Conservation (phyloP, 2,329 filamentous ascomycete species). For the Cylindrodendrum hubeiense region DNA sequence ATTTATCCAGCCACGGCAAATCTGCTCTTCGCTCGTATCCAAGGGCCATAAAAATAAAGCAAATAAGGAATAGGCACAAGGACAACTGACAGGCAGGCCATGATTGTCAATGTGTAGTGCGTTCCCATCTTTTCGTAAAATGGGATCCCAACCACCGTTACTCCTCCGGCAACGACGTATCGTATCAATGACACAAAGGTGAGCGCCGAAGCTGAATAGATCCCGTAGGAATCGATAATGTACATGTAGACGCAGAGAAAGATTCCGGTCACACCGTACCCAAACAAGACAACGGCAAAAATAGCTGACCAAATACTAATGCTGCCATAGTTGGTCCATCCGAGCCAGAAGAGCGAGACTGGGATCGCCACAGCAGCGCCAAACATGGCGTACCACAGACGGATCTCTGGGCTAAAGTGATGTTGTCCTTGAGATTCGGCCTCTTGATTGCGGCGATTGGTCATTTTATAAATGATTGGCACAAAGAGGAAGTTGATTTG, state of each 20-base stretch:
- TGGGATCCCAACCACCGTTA: conserved; percentile 50
- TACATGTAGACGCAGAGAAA: conserved; percentile 52
- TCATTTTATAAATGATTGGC: conserved; percentile 50
- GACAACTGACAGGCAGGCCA: conserved; percentile 45
- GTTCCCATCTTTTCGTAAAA: conserved; percentile 50
- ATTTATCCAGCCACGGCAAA: conserved; percentile 21
- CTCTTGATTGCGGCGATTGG: too few relatives aligned
- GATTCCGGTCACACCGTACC: conserved; percentile 54
- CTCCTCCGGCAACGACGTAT: conserved; percentile 49
- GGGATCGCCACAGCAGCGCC: conserved; percentile 57
- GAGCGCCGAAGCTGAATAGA: conserved; percentile 49
- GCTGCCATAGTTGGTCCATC: conserved; percentile 57
- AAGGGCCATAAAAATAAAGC: conserved; percentile 41
- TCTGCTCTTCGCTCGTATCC: conserved; percentile 36
- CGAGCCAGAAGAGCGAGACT: conserved; percentile 63
- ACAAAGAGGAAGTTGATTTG: conserved; percentile 49
- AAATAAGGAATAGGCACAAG: conserved; percentile 48
- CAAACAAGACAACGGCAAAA: conserved; percentile 56
- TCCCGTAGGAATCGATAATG: conserved; percentile 52
- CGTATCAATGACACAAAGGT: conserved; percentile 47
- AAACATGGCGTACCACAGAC: conserved; percentile 58
- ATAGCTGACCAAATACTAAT: conserved; percentile 61
- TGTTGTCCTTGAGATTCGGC: conserved; percentile 12
- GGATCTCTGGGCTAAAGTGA: conserved; percentile 51
- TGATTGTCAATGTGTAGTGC: conserved; percentile 49